Percentiles rank a stretch among this genome's conserved stretches.
phyloP scores from a whole-genome alignment of 305 asterid genomes.

The Fraxinus baroniana region DNA sequence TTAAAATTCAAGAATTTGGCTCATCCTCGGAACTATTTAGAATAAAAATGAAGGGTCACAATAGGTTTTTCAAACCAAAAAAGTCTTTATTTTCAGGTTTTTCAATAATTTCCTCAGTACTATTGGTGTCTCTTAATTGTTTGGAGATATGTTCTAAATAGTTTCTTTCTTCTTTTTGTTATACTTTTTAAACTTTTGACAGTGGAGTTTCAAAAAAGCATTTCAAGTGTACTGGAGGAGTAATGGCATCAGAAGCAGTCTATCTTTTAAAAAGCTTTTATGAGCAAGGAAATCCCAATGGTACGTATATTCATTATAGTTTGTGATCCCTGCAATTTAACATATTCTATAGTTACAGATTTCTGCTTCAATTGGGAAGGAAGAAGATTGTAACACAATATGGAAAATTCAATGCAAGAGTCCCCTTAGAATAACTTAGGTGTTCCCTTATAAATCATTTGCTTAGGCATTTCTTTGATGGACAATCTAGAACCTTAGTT shows the following conservation, averaged over 20 bases:
- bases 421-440: not conserved
- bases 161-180: not conserved
- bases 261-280: constrained; percentile 67
- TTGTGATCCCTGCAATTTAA: constrained; percentile 15
- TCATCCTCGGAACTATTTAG: not conserved
- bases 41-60: not conserved
- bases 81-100: not conserved
- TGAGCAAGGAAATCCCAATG: constrained; percentile 95
- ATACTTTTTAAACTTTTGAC: constrained; percentile 5
- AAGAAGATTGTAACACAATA: not conserved
- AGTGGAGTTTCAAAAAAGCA: constrained; percentile 46
- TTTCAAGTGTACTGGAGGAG: constrained; percentile 76
- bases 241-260: constrained; percentile 77
- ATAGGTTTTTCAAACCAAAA: not conserved
- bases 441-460: not conserved
- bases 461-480: not conserved
- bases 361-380: constrained; percentile 19
- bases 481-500: not conserved
- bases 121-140: not conserved
- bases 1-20: not conserved
- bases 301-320: constrained; percentile 36
- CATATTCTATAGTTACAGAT: constrained; percentile 6
- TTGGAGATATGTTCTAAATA: not conserved
- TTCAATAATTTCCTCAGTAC: not conserved
- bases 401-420: not conserved